Base-by-base conservation (phyloP, 495 filamentous ascomycete species). In the Letharia lupina region DNA sequence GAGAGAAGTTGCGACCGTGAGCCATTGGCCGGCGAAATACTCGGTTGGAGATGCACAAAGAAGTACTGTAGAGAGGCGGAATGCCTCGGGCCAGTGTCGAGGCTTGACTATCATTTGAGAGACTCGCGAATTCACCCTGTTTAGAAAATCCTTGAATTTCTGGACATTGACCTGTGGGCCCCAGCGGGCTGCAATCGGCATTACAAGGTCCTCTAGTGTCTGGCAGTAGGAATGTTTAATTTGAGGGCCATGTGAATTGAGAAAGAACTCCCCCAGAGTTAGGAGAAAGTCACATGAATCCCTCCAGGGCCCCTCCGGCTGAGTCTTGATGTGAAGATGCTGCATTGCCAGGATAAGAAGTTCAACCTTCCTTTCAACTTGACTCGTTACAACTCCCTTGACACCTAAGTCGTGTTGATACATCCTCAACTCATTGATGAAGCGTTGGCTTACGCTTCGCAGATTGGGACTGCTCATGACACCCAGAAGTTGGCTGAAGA, bases 391-490 rank as follows among this genome's bases (percentile, higher is more conserved):
- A 28, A 84, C 81, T 11, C 81, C 87, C 64, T 90, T 91, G n/a
- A 82, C 70, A 4, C 78, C 77, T 64, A 91, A 80, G 7, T 91
- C 87, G 69, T 86, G 86, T 63, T 96, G 86, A 13, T 85, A 87
- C 31, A 81, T 82, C 61, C 90, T 88, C 7, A 99, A 82, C 73
- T 97, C 93, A 31, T 75, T 75, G 63, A 95, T 76, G 73, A 95
- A 99, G 33, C 90, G 85, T 63, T 87, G 84, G 35, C 89, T 83
- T 40, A 99, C 93, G 67, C 85, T 90, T 39, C 84, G 78, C 75
- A 99, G 96, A 72, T 93, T 91, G 68, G 91, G 84, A 62, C 88
- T 89, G 75, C 94, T 96, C 92, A 99, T 96, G 35, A 90, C 92
- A 18, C 94, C 94, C 15, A 99, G 80, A 23, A 98, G 77, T 71